Evolutionary conservation across 352 stramenopile genomes (phyloP).

Genomic region (Phytopythium ostracodes): DNA sequence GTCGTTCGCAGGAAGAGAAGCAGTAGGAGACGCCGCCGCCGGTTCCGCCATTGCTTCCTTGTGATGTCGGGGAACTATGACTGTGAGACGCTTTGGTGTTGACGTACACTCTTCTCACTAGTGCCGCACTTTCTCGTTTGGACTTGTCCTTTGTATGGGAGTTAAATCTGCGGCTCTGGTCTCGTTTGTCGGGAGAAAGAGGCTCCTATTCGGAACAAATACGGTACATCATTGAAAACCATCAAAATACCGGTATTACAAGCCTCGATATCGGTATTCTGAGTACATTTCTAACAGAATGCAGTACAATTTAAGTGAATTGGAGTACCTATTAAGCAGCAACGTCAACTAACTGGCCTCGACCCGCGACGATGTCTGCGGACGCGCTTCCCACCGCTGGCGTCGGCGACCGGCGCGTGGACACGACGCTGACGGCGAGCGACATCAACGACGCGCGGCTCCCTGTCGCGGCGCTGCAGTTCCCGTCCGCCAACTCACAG

Average conservation of each 20-base stretch:
- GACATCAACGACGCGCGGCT: neutral
- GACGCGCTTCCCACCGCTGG: neutral
- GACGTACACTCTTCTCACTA: neutral
- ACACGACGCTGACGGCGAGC: neutral
- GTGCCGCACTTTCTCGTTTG: conserved; percentile 1
- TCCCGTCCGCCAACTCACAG: conserved; percentile 23
- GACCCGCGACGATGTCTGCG: neutral
- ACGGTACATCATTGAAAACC: neutral
- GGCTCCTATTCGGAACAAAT: neutral
- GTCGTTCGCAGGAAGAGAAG: neutral
- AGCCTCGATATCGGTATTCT: neutral
- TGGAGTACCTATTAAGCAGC: too few species aligned
- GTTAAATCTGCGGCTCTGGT: neutral
- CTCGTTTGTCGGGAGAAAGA: neutral
- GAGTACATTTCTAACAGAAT: neutral
- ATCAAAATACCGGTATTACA: neutral
- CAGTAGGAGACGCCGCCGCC: neutral
- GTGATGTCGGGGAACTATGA: neutral
- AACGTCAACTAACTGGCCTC: too few species aligned
- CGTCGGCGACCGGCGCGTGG: too few species aligned
- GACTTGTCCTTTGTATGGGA: neutral
- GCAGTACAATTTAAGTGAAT: too few species aligned
- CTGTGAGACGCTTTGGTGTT: neutral
- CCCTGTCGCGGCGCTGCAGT: conserved; percentile 14
- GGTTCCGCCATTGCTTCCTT: neutral